Evolutionary conservation across 2,329 filamentous ascomycete species (phyloP).

Genomic region (Exophiala lecanii-corni): DNA sequence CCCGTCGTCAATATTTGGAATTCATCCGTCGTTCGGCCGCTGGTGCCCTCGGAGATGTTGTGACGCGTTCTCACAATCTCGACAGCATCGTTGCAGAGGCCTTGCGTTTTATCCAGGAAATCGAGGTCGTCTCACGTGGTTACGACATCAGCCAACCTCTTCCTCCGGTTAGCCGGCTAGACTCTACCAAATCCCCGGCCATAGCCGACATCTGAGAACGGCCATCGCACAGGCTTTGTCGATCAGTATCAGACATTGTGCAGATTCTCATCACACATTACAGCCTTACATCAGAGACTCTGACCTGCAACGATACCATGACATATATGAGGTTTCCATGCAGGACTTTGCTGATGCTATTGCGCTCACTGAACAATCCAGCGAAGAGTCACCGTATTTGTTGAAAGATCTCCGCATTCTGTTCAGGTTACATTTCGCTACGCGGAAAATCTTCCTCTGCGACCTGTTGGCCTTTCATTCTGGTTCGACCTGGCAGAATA

Average conservation of each 20-base stretch:
- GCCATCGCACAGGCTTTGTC: slow-evolving; percentile 67
- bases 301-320: slow-evolving; percentile 87
- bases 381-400: slow-evolving; percentile 72
- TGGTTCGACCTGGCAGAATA: slow-evolving; percentile 38
- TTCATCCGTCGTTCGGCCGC: slow-evolving; percentile 72
- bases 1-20: slow-evolving; percentile 75
- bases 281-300: slow-evolving; percentile 71
- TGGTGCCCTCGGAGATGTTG: slow-evolving; percentile 62
- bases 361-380: slow-evolving; percentile 57
- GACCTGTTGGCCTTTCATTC: slow-evolving; percentile 84
- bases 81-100: slow-evolving; percentile 73
- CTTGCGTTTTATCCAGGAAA: slow-evolving; percentile 81
- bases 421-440: slow-evolving; percentile 72
- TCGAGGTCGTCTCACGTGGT: slow-evolving; percentile 88
- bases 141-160: slow-evolving; percentile 83
- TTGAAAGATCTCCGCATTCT: slow-evolving; percentile 75
- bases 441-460: slow-evolving; percentile 81
- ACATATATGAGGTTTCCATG: slow-evolving; percentile 76
- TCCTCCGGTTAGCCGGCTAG: slow-evolving; percentile 86
- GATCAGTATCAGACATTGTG: slow-evolving; percentile 66
- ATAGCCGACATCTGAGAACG: slow-evolving; percentile 74
- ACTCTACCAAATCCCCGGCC: slow-evolving; percentile 73
- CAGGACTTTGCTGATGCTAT: slow-evolving; percentile 69
- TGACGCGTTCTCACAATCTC: slow-evolving; percentile 72
- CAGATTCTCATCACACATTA: slow-evolving; percentile 63